A percentile compares a stretch with the other conserved stretches of the same genome.
phyloP scores from a whole-genome alignment of 805 yeast species.

The Ogataea kodamae region DNA sequence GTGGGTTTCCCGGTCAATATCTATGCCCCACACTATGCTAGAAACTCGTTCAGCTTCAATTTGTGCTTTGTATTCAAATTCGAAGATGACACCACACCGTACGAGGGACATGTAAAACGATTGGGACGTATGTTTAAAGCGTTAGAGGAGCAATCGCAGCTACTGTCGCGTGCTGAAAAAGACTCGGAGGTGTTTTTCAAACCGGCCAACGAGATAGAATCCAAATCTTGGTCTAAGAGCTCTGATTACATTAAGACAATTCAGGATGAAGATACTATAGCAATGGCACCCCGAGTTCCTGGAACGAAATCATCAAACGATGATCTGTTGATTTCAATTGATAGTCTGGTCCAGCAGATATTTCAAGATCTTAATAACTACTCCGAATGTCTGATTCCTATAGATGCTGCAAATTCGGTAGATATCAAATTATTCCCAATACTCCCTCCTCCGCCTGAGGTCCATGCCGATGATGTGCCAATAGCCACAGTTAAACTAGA shows the following conservation, averaged over 20 bases:
- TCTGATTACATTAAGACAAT: conserved; percentile 32
- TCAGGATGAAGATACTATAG: conserved; percentile 28
- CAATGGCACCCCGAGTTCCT: conserved; percentile 23
- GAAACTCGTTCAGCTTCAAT: conserved; percentile 91
- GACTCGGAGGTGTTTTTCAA: conserved; percentile 43
- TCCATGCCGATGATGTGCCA: conserved; percentile 85
- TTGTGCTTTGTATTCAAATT: conserved; percentile 88
- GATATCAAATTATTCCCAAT: conserved; percentile 93
- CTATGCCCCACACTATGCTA: conserved; percentile 67
- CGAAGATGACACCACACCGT: conserved; percentile 76
- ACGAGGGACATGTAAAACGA: conserved; percentile 79
- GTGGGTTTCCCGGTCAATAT: conserved; percentile 89
- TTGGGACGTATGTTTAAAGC: conserved; percentile 87
- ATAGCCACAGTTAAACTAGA: conserved; percentile 77
- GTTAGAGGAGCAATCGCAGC: conserved; percentile 81
- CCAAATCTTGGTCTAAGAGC: conserved; percentile 15
- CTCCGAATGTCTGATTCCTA: conserved; percentile 92
- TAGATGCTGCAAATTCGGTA: conserved; percentile 83
- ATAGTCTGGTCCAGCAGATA: conserved; percentile 81
- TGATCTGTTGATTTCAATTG: conserved; percentile 47
- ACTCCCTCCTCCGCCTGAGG: conserved; percentile 72
- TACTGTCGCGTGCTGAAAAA: conserved; percentile 55
- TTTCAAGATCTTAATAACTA: conserved; percentile 92
- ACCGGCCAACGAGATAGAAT: conserved; percentile 8
- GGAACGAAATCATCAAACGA: conserved; percentile 19